Percentiles rank a stretch among this genome's conserved stretches.
These are phyloP conservation scores for Rosa multiflora DNA, from an alignment of 306 rosid species.

Conservation along the genomic window DNA sequence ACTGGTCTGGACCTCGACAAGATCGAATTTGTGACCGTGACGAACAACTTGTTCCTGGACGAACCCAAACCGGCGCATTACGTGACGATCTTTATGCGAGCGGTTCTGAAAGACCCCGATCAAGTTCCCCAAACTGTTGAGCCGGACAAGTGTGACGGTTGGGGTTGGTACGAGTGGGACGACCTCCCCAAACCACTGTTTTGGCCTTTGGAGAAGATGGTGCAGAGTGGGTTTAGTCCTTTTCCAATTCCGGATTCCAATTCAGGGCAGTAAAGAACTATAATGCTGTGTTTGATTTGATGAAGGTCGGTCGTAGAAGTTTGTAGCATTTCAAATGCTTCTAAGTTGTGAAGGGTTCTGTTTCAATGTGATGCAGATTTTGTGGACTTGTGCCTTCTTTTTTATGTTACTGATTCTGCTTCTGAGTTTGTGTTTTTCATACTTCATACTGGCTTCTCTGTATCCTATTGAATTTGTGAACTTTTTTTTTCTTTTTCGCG, in stretches of 20 bases:
- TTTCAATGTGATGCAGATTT: background rate
- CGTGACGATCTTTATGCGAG: constrained; percentile 51
- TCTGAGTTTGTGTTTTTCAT: background rate
- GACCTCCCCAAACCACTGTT: constrained; percentile 58
- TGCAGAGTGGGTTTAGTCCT: constrained; percentile 49
- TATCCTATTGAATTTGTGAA: background rate
- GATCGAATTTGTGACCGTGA: constrained; percentile 47
- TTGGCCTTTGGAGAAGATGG: constrained; percentile 57
- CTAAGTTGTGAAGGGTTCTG: background rate
- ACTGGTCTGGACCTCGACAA: constrained; percentile 49
- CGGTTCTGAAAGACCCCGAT: constrained; percentile 23
- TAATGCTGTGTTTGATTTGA: background rate
- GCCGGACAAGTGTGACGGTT: constrained; percentile 68
- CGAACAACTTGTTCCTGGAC: constrained; percentile 46
- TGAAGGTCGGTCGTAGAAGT: too few relatives aligned
- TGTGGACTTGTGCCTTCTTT: background rate
- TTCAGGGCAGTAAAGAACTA: background rate
- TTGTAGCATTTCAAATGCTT: background rate
- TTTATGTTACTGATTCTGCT: background rate
- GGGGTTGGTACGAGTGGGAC: constrained; percentile 74
- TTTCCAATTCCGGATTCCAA: constrained; percentile 22
- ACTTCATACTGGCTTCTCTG: background rate
- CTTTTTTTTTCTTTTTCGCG: too few relatives aligned
- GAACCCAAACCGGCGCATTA: constrained; percentile 52
- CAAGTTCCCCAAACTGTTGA: constrained; percentile 49